phyloP scores from a whole-genome alignment of 768 basidiomycete genomes.

The Rhodotorula paludigena region DNA sequence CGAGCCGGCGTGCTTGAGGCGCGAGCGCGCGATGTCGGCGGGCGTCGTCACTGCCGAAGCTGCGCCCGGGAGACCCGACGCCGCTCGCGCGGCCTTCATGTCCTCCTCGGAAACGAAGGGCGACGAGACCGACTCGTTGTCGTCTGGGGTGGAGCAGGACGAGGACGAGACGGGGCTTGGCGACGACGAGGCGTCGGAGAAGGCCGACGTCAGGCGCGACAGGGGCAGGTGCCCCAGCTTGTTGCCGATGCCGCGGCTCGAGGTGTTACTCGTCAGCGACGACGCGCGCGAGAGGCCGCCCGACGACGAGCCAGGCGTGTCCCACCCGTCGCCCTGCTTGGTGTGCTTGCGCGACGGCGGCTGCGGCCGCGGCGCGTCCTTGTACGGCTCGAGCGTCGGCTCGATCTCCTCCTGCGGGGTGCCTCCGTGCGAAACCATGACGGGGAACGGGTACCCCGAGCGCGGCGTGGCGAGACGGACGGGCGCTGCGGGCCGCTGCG shows the following conservation, averaged over 20 bases:
- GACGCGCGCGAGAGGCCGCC: background rate
- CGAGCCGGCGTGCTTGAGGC: slow-evolving; percentile 19
- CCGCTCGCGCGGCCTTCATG: too few relatives aligned
- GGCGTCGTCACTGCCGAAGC: background rate
- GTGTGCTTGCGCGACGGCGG: background rate
- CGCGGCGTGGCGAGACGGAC: slow-evolving; percentile 9
- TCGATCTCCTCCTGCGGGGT: background rate
- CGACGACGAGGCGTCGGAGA: slow-evolving; percentile 1
- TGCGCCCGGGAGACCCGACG: background rate
- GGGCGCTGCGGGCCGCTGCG: slow-evolving; percentile 1
- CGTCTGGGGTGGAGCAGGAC: slow-evolving; percentile 1
- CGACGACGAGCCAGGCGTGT: background rate
- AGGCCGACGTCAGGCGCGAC: slow-evolving; percentile 2
- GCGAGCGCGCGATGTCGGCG: slow-evolving; percentile 1
- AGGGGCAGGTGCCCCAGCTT: background rate
- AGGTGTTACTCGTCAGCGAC: background rate
- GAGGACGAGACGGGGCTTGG: background rate
- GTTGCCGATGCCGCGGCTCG: background rate
- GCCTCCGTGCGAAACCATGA: slow-evolving; percentile 8
- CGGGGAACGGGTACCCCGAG: slow-evolving; percentile 28
- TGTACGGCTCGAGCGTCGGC: background rate
- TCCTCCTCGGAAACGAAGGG: background rate
- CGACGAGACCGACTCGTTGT: background rate
- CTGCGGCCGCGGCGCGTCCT: background rate
- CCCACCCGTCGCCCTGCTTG: slow-evolving; percentile 2